Base-by-base conservation (phyloP, 108 stramenopile genomes). In the Discostella pseudostelligera region DNA sequence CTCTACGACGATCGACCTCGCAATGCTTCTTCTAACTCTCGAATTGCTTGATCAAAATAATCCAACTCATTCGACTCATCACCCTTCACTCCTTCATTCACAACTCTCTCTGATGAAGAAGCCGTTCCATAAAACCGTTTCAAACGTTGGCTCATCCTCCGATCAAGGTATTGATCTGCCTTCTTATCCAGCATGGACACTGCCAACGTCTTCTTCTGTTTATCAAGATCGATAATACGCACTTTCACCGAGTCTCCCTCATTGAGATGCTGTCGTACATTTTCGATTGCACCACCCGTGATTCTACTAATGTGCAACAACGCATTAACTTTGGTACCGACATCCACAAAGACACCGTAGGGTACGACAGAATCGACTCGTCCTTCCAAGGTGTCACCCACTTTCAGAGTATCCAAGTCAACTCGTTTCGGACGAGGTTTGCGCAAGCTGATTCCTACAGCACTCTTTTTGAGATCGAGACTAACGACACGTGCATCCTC, bases 331-430 rank as follows among this genome's bases (percentile, higher is more conserved):
- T 39, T 56, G 1, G 60, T 59, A 11, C 78, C 78, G 8, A 79
- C 67, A 58, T 79, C 78, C 39, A 79, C 58, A 49, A 79, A 79
- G 12, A 65, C 69, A 21, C 78, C 78, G 21, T 79, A 79, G 5
- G 72, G 46, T 4, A 74, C 32, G 5, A 79, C 53, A 1, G 49
- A 51, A 42, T 56, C 62, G 7, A 79, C 72, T 46, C 55, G 62
- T 20, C 78, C 78, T 16, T 54, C 61, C 8, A 68, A 44, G 36
- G 62, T 67, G 29, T 73, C 71, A 14, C 78, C 72, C 45, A 74
- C 60, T 35, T 69, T 60, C 16, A 68, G 59, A 13, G 36, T 48
- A 16, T 46, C 9, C 0, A 79, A 11, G 21, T 60, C 71, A 14
- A 43, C 39, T 20, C 78, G 66, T 61, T 73, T 73, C 0, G 72